Evolutionary conservation across 768 basidiomycete genomes (phyloP), one percentile per base, ranked within the genome.

Genomic region (Dioszegia aurantiaca): DNA sequence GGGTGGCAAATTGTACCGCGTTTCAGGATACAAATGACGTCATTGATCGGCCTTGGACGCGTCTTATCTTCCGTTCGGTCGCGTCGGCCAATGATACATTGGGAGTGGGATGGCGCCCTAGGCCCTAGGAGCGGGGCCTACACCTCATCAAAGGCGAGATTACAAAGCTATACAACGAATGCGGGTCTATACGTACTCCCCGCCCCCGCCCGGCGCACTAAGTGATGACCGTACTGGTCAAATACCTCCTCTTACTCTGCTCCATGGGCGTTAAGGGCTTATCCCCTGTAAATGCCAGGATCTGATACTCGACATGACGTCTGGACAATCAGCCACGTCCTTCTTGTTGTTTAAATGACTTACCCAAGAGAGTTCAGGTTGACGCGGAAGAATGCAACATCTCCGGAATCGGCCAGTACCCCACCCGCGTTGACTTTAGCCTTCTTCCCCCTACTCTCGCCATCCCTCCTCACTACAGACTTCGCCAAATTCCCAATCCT

Each of bases 211-310:
- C 41, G 9, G 8, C 21, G 8, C 10, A 8, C 33, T 46, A 56
- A 26, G 26, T 31, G 23, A 65, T 40, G 3, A 49, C 40, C 21
- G 44, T 51, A 60, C 70, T 72, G 9, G 24, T 82, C 23, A 89
- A 82, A 4, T 81, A 78, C 69, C 80, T 85, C 55, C 82, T 79
- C 42, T 64, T 61, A 46, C 60, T 67, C 59, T 80, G 83, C 69
- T 90, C 82, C 24, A 68, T 52, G 12, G 83, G 81, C 1, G 80
- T 80, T 48, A 91, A 76, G 5, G 87, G 85, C 1, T 80, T 78
- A 0, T 80, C 81, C 77, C 91, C 82, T 0, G 88, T 87, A 65
- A 92, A 91, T 67, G 85, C 87, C 28, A 95, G 79, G 17, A 94
- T 83, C 72, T 95, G 91, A 70, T 88, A 91, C 43, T 86, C 80